These are phyloP conservation scores for Populus davidiana DNA, from an alignment of 345 rosid species.

Conservation along the genomic window DNA sequence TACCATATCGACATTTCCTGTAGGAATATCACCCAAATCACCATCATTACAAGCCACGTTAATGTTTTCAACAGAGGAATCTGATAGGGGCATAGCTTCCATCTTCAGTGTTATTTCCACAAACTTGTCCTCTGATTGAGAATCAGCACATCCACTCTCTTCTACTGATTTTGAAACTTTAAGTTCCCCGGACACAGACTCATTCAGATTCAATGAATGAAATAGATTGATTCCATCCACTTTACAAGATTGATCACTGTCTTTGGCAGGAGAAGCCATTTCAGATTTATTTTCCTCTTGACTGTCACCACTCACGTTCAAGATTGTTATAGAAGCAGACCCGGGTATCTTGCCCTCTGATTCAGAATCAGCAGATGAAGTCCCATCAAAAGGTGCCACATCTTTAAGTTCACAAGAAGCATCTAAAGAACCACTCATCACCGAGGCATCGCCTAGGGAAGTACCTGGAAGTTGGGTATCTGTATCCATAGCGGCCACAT, in stretches of 20 bases:
- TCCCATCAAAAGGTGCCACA: conserved; percentile 23
- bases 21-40: not conserved
- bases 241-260: conserved; percentile 2
- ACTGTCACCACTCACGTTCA: not conserved
- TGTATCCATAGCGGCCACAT: not conserved
- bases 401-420: conserved; percentile 30
- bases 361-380: conserved; percentile 19
- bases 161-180: not conserved
- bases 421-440: conserved; percentile 4
- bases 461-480: not conserved
- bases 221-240: not conserved
- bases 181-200: conserved; percentile 1
- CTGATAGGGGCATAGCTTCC: conserved; percentile 5
- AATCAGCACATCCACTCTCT: not conserved
- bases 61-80: conserved; percentile 4
- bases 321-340: conserved; percentile 15
- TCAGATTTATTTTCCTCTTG: not conserved
- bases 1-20: conserved; percentile 8
- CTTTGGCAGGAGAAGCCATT: not conserved
- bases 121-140: not conserved
- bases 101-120: not conserved
- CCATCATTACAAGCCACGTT: not conserved
- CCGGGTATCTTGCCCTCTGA: conserved; percentile 16
- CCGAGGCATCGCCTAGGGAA: conserved; percentile 1
- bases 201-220: not conserved